Evolutionary conservation across 164 flowering plant species (phyloP).

Genomic region (Nelumbo lutea): DNA sequence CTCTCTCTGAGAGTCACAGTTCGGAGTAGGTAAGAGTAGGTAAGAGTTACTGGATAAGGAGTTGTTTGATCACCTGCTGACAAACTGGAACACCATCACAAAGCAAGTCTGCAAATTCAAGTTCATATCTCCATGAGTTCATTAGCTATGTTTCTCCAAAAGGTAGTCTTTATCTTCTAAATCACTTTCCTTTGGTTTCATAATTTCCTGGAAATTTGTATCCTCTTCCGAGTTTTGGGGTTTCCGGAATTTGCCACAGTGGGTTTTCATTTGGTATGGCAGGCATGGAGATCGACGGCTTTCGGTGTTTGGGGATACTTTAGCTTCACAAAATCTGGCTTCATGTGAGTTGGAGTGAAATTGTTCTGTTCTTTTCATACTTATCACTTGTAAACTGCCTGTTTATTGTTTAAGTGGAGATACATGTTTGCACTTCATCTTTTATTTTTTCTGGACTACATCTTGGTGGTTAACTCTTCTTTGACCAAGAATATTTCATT

Average conservation of each 20-base stretch:
- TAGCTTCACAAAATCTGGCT: constrained; percentile 79
- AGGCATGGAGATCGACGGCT: constrained; percentile 81
- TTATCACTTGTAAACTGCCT: not conserved
- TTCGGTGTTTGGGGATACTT: constrained; percentile 80
- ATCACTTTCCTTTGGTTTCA: not conserved
- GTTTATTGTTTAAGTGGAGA: no score
- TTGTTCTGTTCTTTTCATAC: not conserved
- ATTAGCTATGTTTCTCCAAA: constrained; percentile 57
- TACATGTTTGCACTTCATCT: no score
- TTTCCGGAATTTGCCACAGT: not conserved
- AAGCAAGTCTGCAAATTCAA: constrained; percentile 6
- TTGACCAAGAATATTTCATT: no score
- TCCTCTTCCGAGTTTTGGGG: not conserved
- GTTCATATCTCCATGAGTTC: constrained; percentile 19
- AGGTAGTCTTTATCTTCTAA: constrained; percentile 24
- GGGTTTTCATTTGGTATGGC: not conserved
- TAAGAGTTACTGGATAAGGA: no score
- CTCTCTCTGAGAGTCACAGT: no score
- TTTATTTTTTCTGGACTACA: no score
- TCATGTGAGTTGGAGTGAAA: constrained; percentile 41
- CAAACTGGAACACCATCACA: no score
- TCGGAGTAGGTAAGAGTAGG: no score
- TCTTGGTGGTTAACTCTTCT: no score
- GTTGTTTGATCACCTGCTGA: no score
- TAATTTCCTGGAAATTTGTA: not conserved